A percentile compares a stretch with the other conserved stretches of the same genome.
Evolutionary conservation across 1,284 basidiomycete genomes (phyloP).

Genomic region (Trichosporon ovoides): DNA sequence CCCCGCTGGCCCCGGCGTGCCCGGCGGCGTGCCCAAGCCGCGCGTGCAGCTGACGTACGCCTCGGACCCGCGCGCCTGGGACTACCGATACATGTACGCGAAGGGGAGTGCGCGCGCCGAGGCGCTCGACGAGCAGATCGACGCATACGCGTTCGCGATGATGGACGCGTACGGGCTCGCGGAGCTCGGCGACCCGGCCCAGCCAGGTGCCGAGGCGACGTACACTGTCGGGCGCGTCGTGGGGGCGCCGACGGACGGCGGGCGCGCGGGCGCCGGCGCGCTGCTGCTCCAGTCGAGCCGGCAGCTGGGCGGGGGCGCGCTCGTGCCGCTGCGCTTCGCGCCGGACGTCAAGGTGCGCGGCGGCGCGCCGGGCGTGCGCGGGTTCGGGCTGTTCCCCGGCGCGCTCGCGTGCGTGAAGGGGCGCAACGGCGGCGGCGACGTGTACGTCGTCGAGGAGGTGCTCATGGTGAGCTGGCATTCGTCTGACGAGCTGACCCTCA

Average conservation of each 20-base stretch:
- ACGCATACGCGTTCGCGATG: constrained; percentile 70
- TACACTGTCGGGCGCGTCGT: constrained; percentile 76
- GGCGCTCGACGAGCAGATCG: constrained; percentile 74
- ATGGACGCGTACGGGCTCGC: constrained; percentile 62
- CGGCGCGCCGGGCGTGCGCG: constrained; percentile 59
- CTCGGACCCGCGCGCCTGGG: constrained; percentile 33
- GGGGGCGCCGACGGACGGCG: constrained; percentile 58
- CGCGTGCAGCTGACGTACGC: constrained; percentile 31
- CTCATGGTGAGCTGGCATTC: constrained; percentile 71
- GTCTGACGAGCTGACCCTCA: constrained; percentile 23
- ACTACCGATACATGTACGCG: constrained; percentile 85
- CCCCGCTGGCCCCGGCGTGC: constrained; percentile 16
- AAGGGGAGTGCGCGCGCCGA: constrained; percentile 74
- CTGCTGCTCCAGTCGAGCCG: constrained; percentile 76
- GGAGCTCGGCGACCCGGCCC: constrained; percentile 71
- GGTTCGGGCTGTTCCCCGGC: constrained; percentile 80
- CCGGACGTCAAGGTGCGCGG: constrained; percentile 60
- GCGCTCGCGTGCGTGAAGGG: constrained; percentile 83
- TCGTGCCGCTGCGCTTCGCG: constrained; percentile 68
- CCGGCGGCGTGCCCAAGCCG: constrained; percentile 15
- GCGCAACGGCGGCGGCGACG: constrained; percentile 80
- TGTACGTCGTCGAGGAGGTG: constrained; percentile 78
- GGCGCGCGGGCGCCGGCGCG: constrained; percentile 67
- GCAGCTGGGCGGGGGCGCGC: constrained; percentile 64
- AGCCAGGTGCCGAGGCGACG: constrained; percentile 68